Conservation (phyloP, 257 asterid species). For the Dorcoceras hygrometricum region DNA sequence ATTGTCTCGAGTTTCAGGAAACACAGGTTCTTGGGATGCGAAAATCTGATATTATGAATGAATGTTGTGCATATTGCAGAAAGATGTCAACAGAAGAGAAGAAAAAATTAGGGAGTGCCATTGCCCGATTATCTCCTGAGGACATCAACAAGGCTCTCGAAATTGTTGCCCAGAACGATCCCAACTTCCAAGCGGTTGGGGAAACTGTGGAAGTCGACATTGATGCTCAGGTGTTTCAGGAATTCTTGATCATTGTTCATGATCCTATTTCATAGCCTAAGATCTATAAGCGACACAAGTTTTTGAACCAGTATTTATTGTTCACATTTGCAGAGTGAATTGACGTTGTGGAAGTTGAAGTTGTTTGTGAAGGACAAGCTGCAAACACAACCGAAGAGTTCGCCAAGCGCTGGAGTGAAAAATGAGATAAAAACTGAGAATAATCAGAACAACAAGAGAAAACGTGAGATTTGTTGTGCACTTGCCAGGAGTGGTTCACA, state of each 20-base stretch:
- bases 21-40: too few relatives aligned
- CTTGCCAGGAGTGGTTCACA: conserved; percentile 41
- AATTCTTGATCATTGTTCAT: neutral
- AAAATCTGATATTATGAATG: neutral
- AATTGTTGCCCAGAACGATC: conserved; percentile 62
- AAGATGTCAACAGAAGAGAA: conserved; percentile 82
- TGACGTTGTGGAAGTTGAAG: conserved; percentile 78
- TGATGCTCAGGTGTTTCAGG: conserved; percentile 61
- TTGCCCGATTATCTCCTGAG: conserved; percentile 59
- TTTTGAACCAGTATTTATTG: neutral
- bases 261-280: conserved; percentile 5
- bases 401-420: conserved; percentile 36
- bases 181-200: conserved; percentile 47
- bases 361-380: conserved; percentile 66
- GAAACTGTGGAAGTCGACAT: conserved; percentile 75
- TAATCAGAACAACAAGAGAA: conserved; percentile 48
- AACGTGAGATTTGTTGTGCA: conserved; percentile 45
- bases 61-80: conserved; percentile 35
- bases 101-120: conserved; percentile 69
- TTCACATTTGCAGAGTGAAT: conserved; percentile 57
- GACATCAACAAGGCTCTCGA: conserved; percentile 71
- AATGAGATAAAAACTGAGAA: conserved; percentile 33
- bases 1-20: too few relatives aligned
- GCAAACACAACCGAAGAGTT: conserved; percentile 50
- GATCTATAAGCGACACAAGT: neutral